Evolutionary conservation across 208 protist genomes (phyloP), one percentile per base, ranked within the genome.

Genomic region (Crithidia mellificae): DNA sequence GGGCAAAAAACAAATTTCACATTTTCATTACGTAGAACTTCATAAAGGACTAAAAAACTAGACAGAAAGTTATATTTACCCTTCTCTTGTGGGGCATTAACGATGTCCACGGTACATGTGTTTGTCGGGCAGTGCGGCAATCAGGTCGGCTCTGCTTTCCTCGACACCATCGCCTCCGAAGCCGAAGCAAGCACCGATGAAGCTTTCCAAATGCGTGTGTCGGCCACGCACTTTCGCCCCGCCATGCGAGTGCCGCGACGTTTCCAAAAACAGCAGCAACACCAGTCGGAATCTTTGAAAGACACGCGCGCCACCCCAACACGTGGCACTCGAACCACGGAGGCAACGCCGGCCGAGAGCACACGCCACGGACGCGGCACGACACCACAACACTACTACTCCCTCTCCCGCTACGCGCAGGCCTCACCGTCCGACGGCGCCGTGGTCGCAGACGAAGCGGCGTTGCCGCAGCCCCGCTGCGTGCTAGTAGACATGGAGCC

Each of bases 91-190:
- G n/a, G n/a, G n/a, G n/a, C n/a, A 51, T n/a, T 30, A 11, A 14
- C 2, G 2, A 91, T 92, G 85, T 39, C 81, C 6, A 89, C 81
- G 30, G 77, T 89, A 3, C 81, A 94, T 68, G 75, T 91, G 0
- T 78, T 92, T 61, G 86, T 97, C 2, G 94, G 94, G 1, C 91
- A 98, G 73, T 97, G 92, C 65, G 94, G 94, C 41, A 98, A 95
- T 69, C 91, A 98, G 72, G 80, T 98, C 12, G 94, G 94, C 32
- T 50, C 81, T 15, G 20, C 65, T 8, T 95, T 96, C 68, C 82
- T 93, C 9, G 78, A 93, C 54, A 30, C 69, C 2, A 63, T 95
- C 27, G 77, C 81, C 14, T 54, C 64, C 25, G 88, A 93, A 59
- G 88, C 80, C 41, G 65, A 75, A 19, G 69, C 57, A 1, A 83